These are phyloP conservation scores for Astrephomene gubernaculifera DNA, from an alignment of 139 green algal genomes.

Conservation along the genomic window DNA sequence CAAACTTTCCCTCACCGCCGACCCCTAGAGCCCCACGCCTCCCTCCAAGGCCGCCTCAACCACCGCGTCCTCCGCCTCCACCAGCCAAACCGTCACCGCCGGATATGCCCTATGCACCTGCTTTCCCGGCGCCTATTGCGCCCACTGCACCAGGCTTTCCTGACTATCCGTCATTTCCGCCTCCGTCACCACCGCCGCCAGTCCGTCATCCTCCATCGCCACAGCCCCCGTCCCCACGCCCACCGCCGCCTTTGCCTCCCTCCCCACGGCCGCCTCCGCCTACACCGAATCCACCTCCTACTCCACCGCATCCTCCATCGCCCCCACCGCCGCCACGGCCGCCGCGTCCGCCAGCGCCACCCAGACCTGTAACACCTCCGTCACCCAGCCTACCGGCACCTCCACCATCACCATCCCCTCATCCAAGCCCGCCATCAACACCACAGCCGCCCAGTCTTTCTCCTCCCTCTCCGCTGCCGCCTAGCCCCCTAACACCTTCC, in stretches of 20 bases:
- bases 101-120: constrained; percentile 6
- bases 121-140: not conserved
- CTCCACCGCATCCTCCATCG: no score
- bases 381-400: not conserved
- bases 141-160: not conserved
- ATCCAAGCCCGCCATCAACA: not conserved
- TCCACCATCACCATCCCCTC: not conserved
- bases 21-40: not conserved
- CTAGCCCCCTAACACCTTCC: not conserved
- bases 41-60: not conserved
- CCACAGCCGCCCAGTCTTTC: not conserved
- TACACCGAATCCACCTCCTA: not conserved
- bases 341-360: not conserved
- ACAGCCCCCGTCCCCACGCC: not conserved
- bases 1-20: not conserved
- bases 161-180: not conserved
- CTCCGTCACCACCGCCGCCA: not conserved
- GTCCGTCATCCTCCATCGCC: not conserved
- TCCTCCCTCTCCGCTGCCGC: not conserved
- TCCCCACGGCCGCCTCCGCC: not conserved
- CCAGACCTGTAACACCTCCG: not conserved
- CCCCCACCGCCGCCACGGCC: no score
- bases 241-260: not conserved
- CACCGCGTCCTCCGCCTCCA: not conserved
- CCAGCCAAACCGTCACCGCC: not conserved